Base-by-base conservation (phyloP, 2,329 filamentous ascomycete genomes). In the Microthyrium microscopicum region DNA sequence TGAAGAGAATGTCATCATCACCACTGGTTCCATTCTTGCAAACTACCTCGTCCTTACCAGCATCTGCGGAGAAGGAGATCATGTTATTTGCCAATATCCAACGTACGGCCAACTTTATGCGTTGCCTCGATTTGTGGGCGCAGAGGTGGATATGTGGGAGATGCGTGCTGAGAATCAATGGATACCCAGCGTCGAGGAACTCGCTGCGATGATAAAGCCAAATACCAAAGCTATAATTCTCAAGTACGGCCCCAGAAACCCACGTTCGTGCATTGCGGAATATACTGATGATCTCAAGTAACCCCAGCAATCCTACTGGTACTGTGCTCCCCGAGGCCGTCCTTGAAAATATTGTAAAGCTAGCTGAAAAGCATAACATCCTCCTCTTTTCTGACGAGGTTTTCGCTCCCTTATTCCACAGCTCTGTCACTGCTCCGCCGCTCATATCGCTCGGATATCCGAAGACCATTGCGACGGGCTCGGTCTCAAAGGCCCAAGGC, bases 41-140 rank as follows among this genome's bases (percentile, higher is more conserved):
- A 31, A 31, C 21, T 19, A 18, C 8, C 8, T 20, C 8, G 15
- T 31, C 6, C 29, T 11, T 9, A 9, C 18, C 8, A 12, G 15
- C 7, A 8, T 31, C 8, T 8, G 11, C 11, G 17, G 12, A 12
- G 7, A 13, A 7, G 15, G 19, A 6, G 19, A 18, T 15, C 29
- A 31, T 21, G 29, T 29, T 15, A 29, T 29, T 9, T 29, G 26
- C 15, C 26, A 29, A 16, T 29, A 29, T 16, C 26, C 26, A 8
- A 16, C 13, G 11, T 29, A 29, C 13, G 26, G 26, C 8, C 26
- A 9, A 12, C 12, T 13, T 15, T 12, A 19, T 19, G 29, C 18
- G 19, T 13, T 19, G 29, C 29, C 29, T 6, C 7, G 21, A 19
- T 15, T 6, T 8, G 21, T 31, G 8, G 29, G 29, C 19, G 18